Conservation (phyloP, 768 basidiomycete species). For the Leccinum uliginosum region DNA sequence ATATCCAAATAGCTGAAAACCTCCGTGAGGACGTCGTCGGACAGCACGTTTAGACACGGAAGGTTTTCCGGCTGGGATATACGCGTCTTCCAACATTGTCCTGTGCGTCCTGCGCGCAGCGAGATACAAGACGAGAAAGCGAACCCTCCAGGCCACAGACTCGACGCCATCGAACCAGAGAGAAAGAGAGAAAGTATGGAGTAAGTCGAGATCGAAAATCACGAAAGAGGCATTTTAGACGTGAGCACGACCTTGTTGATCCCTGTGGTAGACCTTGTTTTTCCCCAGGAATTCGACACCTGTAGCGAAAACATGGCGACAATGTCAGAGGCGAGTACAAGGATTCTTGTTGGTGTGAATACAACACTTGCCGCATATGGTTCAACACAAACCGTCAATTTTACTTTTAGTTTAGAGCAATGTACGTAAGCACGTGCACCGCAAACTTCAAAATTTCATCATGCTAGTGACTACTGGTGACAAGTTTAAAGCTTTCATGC, state of each 20-base stretch:
- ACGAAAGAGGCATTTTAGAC: constrained; percentile 20
- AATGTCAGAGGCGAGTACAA: constrained; percentile 18
- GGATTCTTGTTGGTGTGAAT: constrained; percentile 14
- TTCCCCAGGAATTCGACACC: constrained; percentile 10
- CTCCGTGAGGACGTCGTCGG: constrained; percentile 38
- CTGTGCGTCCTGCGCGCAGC: constrained; percentile 8
- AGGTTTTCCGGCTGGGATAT: constrained; percentile 20
- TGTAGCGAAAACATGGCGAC: constrained; percentile 23
- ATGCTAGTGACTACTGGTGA: not conserved
- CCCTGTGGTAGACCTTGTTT: constrained; percentile 18
- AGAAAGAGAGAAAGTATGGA: constrained; percentile 1
- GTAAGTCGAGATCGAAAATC: not conserved
- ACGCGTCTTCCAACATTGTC: constrained; percentile 25
- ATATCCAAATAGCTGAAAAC: constrained; percentile 35
- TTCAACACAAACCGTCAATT: not conserved
- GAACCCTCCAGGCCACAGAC: constrained; percentile 21
- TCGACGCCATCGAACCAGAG: constrained; percentile 21
- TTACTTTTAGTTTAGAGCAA: no score
- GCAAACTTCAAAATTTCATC: not conserved
- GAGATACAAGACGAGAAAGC: constrained; percentile 16
- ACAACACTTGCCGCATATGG: constrained; percentile 22
- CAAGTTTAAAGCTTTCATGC: not conserved
- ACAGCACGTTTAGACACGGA: constrained; percentile 29
- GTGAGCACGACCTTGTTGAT: constrained; percentile 16
- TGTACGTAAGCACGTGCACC: not conserved